Evolutionary conservation across 306 rosid genomes (phyloP).

Genomic region (Trichosanthes cucumerina): DNA sequence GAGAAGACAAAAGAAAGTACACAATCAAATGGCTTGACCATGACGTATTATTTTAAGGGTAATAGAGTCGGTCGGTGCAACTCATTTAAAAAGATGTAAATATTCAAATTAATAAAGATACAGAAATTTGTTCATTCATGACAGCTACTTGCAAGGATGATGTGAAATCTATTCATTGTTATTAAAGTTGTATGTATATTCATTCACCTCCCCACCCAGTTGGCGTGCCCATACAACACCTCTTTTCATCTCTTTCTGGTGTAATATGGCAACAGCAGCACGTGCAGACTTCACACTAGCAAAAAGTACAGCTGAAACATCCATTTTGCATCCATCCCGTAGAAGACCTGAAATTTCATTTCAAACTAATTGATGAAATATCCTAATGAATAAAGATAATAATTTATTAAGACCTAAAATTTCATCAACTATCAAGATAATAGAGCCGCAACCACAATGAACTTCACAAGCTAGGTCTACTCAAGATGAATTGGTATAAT

Average conservation of each 20-base stretch:
- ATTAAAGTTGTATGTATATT: neutral
- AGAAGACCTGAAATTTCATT: constrained; percentile 46
- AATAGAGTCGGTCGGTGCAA: neutral
- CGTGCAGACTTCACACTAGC: constrained; percentile 86
- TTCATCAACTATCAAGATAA: neutral
- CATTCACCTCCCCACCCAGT: constrained; percentile 91
- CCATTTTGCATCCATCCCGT: constrained; percentile 84
- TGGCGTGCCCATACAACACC: constrained; percentile 88
- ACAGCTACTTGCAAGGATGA: neutral
- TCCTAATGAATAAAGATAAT: neutral
- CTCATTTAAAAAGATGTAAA: neutral
- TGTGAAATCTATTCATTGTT: neutral
- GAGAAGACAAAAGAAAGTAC: neutral
- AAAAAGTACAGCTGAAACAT: constrained; percentile 80
- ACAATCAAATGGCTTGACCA: neutral
- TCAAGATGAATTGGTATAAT: neutral
- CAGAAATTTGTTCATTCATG: neutral
- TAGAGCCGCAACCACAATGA: neutral
- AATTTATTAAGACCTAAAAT: neutral
- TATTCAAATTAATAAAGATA: neutral
- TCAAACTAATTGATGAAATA: constrained; percentile 6
- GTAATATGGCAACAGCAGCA: constrained; percentile 63
- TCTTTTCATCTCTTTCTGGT: constrained; percentile 58
- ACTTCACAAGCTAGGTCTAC: neutral
- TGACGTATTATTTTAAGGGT: neutral